These are phyloP conservation scores for Hortiboletus flavorubellus DNA, from an alignment of 768 basidiomycete genomes.

Conservation along the genomic window DNA sequence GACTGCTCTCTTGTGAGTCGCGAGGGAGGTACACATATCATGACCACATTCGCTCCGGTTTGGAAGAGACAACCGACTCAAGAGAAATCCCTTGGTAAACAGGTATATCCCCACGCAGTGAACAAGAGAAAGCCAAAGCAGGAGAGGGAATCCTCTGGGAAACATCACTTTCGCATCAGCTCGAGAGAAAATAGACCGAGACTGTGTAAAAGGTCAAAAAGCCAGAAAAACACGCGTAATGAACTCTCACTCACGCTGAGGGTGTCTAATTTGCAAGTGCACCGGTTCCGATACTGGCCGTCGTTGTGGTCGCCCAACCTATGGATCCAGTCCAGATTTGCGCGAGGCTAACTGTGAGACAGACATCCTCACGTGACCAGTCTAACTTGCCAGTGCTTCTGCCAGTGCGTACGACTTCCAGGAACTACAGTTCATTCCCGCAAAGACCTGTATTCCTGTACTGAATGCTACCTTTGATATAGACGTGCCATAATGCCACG, in stretches of 20 bases:
- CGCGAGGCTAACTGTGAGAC: no score
- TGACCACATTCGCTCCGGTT: constrained; percentile 50
- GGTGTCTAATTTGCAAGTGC: neutral
- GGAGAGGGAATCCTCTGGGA: constrained; percentile 22
- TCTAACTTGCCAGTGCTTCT: neutral
- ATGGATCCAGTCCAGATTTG: no score
- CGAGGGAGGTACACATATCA: constrained; percentile 35
- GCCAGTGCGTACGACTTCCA: no score
- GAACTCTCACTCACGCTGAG: neutral
- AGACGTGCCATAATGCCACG: constrained; percentile 54
- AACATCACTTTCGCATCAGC: constrained; percentile 19
- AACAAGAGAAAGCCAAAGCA: constrained; percentile 60
- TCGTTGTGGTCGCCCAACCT: neutral
- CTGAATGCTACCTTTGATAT: neutral
- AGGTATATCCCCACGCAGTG: constrained; percentile 82
- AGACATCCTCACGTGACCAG: constrained; percentile 7
- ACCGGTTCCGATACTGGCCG: neutral
- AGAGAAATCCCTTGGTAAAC: constrained; percentile 89
- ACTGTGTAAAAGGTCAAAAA: neutral
- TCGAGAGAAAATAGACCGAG: neutral
- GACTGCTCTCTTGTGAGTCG: constrained; percentile 78
- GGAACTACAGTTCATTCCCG: neutral
- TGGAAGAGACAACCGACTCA: constrained; percentile 54
- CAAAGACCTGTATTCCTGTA: no score
- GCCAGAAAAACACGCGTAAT: neutral